These are phyloP conservation scores for Trametes versicolor DNA, from an alignment of 1,284 basidiomycete species.

Conservation along the genomic window DNA sequence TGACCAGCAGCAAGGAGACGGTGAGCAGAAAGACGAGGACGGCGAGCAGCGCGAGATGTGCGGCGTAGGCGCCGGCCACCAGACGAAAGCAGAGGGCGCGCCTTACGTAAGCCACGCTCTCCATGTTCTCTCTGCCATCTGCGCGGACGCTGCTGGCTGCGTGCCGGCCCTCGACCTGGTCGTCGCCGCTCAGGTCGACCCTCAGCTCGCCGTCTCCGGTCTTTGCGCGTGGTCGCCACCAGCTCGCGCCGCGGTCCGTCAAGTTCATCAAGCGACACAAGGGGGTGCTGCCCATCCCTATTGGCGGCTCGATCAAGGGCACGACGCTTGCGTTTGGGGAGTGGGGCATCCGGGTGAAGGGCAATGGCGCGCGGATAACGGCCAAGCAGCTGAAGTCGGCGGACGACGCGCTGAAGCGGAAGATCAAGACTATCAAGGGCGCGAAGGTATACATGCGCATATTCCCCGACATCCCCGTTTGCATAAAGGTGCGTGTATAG, in stretches of 20 bases:
- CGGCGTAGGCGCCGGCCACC: not conserved
- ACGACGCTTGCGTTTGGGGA: slow-evolving; percentile 93
- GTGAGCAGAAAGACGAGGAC: not conserved
- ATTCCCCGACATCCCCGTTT: slow-evolving; percentile 97
- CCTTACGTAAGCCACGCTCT: slow-evolving; percentile 25
- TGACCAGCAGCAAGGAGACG: not conserved
- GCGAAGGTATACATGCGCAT: slow-evolving; percentile 89
- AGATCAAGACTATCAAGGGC: slow-evolving; percentile 93
- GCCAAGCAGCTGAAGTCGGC: slow-evolving; percentile 92
- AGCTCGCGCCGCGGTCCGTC: slow-evolving; percentile 85
- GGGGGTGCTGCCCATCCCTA: slow-evolving; percentile 84
- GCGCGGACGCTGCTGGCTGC: slow-evolving; percentile 44
- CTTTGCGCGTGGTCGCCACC: slow-evolving; percentile 51
- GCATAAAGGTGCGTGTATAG: slow-evolving; percentile 80
- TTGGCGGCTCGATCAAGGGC: slow-evolving; percentile 92
- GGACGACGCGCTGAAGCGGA: slow-evolving; percentile 90
- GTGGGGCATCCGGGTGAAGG: slow-evolving; percentile 92
- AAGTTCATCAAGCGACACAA: slow-evolving; percentile 91
- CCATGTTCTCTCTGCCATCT: slow-evolving; percentile 45
- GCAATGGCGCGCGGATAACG: slow-evolving; percentile 83
- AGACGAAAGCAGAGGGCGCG: not conserved
- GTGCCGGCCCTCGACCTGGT: slow-evolving; percentile 38
- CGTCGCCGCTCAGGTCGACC: slow-evolving; percentile 27
- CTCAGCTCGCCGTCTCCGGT: slow-evolving; percentile 26
- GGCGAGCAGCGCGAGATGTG: not conserved